Evolutionary conservation across 257 asterid genomes (phyloP), one percentile per base, ranked within the genome.

Genomic region (Orobanche coerulescens): DNA sequence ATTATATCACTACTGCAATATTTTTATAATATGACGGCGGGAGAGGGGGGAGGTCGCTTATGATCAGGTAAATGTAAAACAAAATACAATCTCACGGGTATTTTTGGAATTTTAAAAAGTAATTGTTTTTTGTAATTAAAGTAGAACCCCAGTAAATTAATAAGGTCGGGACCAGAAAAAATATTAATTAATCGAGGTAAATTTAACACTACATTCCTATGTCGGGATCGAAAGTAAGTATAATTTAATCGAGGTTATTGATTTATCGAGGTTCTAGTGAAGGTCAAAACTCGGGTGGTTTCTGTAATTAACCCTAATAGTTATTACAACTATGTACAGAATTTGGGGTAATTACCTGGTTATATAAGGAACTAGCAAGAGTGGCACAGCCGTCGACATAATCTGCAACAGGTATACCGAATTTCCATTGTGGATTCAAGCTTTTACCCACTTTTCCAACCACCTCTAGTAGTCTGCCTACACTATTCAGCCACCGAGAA

Each of bases 301-400:
- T 40, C 13, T n/a, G 1, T 40, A 40, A 40, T 30, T 40, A 40
- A 40, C 47, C 3, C 47, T n/a, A 40, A 10, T 9, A 30, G 36
- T 30, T 30, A 7, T 2, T 47, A 47, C 20, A 26, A 30, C 44
- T 28, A 23, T 66, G 30, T 26, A 43, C 53, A 63, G 65, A 16
- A 18, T 67, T 33, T 68, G 47, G 62, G 50, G 53, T 31, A 42
- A 48, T 28, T 74, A 86, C 99, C 94, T 93, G 99, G 73, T 81
- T 83, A 75, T 84, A 86, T 15, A 93, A 74, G 37, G 98, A 93
- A 75, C 96, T 83, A 23, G 94, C 94, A 37, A 93, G 95, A 61
- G 96, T 86, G 49, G 96, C 94, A 49, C 81, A 66, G 62, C 95
- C 94, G 72, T 93, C 97, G 57, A 93, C 90, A 72, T 89, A 93